These are phyloP conservation scores for Geranomyces variabilis DNA, from an alignment of 192 early-diverging fungal genomes.

Conservation along the genomic window DNA sequence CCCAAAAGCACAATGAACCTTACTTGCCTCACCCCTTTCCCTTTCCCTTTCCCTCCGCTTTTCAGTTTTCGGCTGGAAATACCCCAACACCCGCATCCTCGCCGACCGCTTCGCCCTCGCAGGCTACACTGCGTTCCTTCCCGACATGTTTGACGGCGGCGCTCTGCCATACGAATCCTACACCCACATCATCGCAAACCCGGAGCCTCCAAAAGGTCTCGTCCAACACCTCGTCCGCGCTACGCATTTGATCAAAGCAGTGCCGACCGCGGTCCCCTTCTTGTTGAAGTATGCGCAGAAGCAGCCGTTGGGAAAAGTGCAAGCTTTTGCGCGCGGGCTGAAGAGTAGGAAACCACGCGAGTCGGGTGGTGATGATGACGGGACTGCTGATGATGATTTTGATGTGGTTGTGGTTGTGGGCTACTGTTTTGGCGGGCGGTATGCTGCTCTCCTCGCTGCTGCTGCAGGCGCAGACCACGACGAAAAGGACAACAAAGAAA, in stretches of 20 bases:
- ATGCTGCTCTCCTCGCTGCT: neutral
- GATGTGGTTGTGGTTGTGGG: neutral
- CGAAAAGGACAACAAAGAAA: no score
- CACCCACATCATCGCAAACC: neutral
- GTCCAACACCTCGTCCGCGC: neutral
- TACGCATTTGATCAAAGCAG: neutral
- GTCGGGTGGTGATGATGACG: no score
- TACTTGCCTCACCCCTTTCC: neutral
- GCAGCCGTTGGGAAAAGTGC: neutral
- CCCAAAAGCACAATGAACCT: no score
- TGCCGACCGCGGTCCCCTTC: slow-evolving; percentile 10
- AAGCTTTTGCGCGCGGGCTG: slow-evolving; percentile 9
- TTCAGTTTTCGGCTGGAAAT: slow-evolving; percentile 3
- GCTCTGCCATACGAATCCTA: neutral
- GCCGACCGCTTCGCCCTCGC: slow-evolving; percentile 10
- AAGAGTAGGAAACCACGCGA: neutral
- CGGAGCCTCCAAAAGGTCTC: neutral
- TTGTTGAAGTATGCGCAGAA: neutral
- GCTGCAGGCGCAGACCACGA: no score
- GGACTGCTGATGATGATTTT: neutral
- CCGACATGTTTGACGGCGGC: slow-evolving; percentile 12
- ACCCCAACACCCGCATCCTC: slow-evolving; percentile 15
- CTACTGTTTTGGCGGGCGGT: neutral
- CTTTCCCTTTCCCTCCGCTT: neutral
- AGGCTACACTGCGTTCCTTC: slow-evolving; percentile 19